Evolutionary conservation across 352 stramenopile species (phyloP).

Genomic region (Saprolegnia diclina): DNA sequence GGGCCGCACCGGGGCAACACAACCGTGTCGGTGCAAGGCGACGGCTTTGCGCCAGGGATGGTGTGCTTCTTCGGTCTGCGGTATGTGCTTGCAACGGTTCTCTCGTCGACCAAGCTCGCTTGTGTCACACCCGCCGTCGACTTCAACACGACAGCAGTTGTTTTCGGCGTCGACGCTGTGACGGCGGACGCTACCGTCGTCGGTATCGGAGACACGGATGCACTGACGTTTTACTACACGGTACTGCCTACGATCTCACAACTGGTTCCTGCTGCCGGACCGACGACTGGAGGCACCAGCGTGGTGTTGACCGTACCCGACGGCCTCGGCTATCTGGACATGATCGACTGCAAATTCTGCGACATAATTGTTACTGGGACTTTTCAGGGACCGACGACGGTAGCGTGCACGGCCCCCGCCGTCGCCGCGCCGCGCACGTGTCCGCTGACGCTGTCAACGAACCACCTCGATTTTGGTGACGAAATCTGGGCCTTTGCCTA

Average conservation of each 20-base stretch:
- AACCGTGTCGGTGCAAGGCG: constrained; percentile 27
- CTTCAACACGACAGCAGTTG: not conserved
- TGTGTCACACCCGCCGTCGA: constrained; percentile 28
- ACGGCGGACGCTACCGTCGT: constrained; percentile 18
- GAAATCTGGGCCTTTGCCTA: constrained; percentile 30
- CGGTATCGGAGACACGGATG: not conserved
- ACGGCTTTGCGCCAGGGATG: constrained; percentile 29
- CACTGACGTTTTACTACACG: constrained; percentile 39
- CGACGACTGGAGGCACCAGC: constrained; percentile 26
- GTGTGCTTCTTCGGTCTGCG: constrained; percentile 29
- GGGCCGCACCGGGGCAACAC: constrained; percentile 29
- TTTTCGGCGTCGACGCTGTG: constrained; percentile 22
- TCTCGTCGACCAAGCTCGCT: constrained; percentile 23
- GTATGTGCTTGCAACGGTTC: constrained; percentile 10
- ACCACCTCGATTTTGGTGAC: constrained; percentile 43
- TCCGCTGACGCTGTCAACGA: constrained; percentile 39
- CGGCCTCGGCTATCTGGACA: constrained; percentile 20
- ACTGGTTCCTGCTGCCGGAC: constrained; percentile 28
- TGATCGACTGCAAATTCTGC: constrained; percentile 41
- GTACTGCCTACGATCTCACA: constrained; percentile 31
- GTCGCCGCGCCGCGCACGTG: constrained; percentile 22
- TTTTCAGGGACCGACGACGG: not conserved
- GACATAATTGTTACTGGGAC: constrained; percentile 30
- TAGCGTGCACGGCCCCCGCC: constrained; percentile 30
- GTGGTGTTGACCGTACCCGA: constrained; percentile 30